phyloP scores from a whole-genome alignment of 768 basidiomycete genomes.

The Phlebiopsis flavidoalba region DNA sequence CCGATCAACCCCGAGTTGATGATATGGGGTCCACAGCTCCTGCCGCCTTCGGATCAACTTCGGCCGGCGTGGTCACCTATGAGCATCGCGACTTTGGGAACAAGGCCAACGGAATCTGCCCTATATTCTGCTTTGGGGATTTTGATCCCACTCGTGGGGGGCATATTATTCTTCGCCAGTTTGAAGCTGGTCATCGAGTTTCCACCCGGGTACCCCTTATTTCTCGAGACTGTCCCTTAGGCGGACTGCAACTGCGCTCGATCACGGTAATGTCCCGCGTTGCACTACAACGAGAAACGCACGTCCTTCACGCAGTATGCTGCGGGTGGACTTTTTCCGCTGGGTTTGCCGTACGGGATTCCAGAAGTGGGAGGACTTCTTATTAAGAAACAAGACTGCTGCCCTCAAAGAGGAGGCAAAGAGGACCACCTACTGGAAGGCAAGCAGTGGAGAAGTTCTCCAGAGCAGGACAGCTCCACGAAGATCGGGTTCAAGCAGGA shows the following conservation, averaged over 20 bases:
- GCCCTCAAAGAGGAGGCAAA: not conserved
- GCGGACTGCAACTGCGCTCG: not conserved
- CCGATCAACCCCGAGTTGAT: not conserved
- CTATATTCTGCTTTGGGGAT: not conserved
- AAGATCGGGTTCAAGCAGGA: not conserved
- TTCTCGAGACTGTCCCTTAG: not conserved
- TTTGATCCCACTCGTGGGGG: not conserved
- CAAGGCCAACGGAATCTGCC: not conserved
- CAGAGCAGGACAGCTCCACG: not conserved
- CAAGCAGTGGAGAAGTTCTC: not conserved
- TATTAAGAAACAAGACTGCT: not conserved
- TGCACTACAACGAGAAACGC: too few relatives aligned
- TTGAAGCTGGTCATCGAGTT: not conserved
- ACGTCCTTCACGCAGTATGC: not conserved
- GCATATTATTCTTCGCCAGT: not conserved
- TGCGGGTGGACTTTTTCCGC: not conserved
- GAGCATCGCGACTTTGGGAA: not conserved
- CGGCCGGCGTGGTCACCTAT: not conserved
- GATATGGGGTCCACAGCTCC: too few relatives aligned
- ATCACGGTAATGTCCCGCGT: not conserved
- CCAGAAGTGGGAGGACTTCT: not conserved
- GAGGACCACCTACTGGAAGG: not conserved
- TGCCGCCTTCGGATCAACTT: not conserved
- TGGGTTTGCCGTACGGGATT: not conserved
- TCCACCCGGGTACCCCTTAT: not conserved